Conservation (phyloP, 75 land plant genomes). For the Pinus albicaulis region DNA sequence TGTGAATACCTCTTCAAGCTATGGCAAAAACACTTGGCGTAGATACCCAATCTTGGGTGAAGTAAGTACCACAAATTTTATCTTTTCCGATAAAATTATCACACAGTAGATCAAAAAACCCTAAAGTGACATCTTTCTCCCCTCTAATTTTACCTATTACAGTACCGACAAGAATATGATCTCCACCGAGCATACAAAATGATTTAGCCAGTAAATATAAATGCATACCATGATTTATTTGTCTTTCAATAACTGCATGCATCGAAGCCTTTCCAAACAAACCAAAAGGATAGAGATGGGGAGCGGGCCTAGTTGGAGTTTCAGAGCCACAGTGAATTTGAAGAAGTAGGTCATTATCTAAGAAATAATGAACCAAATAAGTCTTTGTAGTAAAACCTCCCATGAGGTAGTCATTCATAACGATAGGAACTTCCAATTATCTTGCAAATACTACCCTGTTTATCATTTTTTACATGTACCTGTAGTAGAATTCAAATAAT, state of each 20-base stretch:
- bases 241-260: neutral
- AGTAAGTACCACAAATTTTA: no score
- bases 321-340: neutral
- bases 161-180: no score
- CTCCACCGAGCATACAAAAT: neutral
- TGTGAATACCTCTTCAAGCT: no score
- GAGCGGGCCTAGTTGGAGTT: no score
- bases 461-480: slow-evolving; percentile 26
- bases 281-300: no score
- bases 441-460: slow-evolving; percentile 7
- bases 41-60: no score
- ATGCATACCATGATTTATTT: neutral
- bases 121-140: no score
- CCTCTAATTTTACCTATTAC: no score
- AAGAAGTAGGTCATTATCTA: slow-evolving; percentile 12
- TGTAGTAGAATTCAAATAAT: slow-evolving; percentile 3
- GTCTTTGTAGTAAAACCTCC: slow-evolving; percentile 11
- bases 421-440: slow-evolving; percentile 17
- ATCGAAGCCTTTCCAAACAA: no score
- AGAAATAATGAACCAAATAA: slow-evolving; percentile 7
- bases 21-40: no score
- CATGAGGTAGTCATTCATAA: slow-evolving; percentile 14
- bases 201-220: neutral
- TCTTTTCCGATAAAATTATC: no score
- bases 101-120: no score